Base-by-base conservation (phyloP, 257 asterid species). In the Leonotis leonurus region DNA sequence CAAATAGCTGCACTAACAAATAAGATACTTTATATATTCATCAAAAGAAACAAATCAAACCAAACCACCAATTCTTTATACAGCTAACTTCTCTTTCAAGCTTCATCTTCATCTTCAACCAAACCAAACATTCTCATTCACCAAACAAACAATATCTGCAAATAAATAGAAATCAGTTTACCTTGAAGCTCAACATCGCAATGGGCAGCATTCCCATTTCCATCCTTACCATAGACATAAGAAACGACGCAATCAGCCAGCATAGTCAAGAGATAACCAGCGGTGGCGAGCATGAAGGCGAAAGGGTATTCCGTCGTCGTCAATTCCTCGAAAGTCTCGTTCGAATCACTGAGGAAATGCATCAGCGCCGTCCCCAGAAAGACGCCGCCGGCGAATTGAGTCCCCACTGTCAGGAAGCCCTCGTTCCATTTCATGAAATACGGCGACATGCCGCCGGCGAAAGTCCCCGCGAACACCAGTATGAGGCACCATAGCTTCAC, bases 371-470 rank as follows among this genome's bases (percentile, higher is more conserved):
- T 87, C 30, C 93, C 97, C 56, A 87, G 43, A 37, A 87, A 90
- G 26, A 90, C 97, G 50, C 97, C 97, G 59, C 96, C 97, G 3
- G 97, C 97, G 41, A 90, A 90, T 69, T 90, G 97, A 13, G 97
- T 87, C 2, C 97, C 97, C 6, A 82, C 14, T 2, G 85, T 74
- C 73, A 90, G 74, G 59, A 90, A 87, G 4, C 79, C 87, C 70
- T 90, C 97, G 77, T 83, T 90, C 97, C 95, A 85, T 33, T 82
- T 85, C 80, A 87, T 55, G 72, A 87, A 85, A 56, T 87, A 90
- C 4, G 97, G 96, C 3, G 96, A 90, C 65, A 87, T 82, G 27
- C 96, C 96, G 14, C 96, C 97, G 12, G 73, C 51, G 26, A 90
- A 87, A 24, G 97, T 85, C 43, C 82, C 93, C 6, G 73, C 67